Evolutionary conservation across 192 early-diverging fungal species (phyloP).

Genomic region (Entomortierella parvispora): DNA sequence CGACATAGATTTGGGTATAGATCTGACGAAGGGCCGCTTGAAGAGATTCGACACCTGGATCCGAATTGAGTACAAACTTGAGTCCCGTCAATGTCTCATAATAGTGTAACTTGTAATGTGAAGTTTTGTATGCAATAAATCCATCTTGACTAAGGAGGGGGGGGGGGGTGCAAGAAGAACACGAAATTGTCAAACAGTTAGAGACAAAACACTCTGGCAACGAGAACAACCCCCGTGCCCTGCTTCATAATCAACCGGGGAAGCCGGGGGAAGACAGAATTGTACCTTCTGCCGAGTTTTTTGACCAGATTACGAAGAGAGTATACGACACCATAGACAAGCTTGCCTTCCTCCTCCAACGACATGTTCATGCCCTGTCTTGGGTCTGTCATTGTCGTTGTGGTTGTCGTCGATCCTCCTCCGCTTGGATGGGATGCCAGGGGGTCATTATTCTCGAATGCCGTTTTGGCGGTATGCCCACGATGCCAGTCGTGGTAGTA

Average conservation of each 20-base stretch:
- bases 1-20: constrained; percentile 90
- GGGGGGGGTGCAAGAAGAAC: not conserved
- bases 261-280: not conserved
- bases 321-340: constrained; percentile 96
- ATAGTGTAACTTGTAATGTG: constrained; percentile 90
- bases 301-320: constrained; percentile 89
- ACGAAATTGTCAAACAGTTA: not conserved
- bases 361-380: constrained; percentile 63
- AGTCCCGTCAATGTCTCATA: constrained; percentile 89
- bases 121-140: constrained; percentile 82
- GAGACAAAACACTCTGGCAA: no score
- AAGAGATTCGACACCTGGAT: constrained; percentile 73
- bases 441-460: constrained; percentile 39
- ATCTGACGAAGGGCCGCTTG: constrained; percentile 80
- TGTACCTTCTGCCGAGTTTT: constrained; percentile 75
- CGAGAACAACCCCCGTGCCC: no score
- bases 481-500: constrained; percentile 86
- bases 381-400: constrained; percentile 56
- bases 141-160: constrained; percentile 70
- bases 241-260: no score
- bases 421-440: constrained; percentile 44
- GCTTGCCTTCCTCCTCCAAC: constrained; percentile 88
- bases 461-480: constrained; percentile 53
- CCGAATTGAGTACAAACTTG: constrained; percentile 89
- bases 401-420: constrained; percentile 46